Base-by-base conservation (phyloP, 179 eudicot species). In the Drosera spatulata region DNA sequence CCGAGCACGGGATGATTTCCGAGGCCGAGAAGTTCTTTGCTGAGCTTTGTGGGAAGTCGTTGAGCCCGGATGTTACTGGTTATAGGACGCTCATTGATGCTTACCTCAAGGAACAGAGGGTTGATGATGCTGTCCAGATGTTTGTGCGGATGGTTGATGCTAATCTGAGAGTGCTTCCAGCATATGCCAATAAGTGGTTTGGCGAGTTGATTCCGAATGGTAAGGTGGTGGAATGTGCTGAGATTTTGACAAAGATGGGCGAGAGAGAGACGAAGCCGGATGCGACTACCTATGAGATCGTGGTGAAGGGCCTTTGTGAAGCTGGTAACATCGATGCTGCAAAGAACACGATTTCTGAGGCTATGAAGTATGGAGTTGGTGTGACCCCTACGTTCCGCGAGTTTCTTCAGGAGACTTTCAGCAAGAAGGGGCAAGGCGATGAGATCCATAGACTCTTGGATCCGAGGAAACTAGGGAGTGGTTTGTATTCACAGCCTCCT, bases 251-350 rank as follows among this genome's bases (percentile, higher is more conserved):
- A 2, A 85, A 80, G 68, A 77, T 91, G 91, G 85, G 73, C 13
- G 85, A 78, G 45, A 82, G 63, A 65, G 96, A 91, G 49, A 84
- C 84, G 3, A 91, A 84, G 78, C 96, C 98, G 0, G 98, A 85
- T 61, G 72, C 68, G 5, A 66, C 62, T 10, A 85, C 82, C 41
- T 91, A 85, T 71, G 98, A 85, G 65, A 68, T 88, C 54, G 88
- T 91, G 72, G 78, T 85, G 61, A 85, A 80, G 66, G 98, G 84
- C 47, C 75, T 91, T 48, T 76, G 89, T 66, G 56, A 55, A 22
- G 79, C 67, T 40, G 69, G 77, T 72, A 65, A 72, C 42, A 66
- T 75, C 12, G 86, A 85, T 60, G 57, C 15, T 14, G 53, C 66
- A 49, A 39, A 62, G 39, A 69, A 74, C 66, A 62, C 80, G 47